A percentile compares a stretch with the other conserved stretches of the same genome.
phyloP scores from a whole-genome alignment of 169 alveolate species.

The Plasmodium gonderi region DNA sequence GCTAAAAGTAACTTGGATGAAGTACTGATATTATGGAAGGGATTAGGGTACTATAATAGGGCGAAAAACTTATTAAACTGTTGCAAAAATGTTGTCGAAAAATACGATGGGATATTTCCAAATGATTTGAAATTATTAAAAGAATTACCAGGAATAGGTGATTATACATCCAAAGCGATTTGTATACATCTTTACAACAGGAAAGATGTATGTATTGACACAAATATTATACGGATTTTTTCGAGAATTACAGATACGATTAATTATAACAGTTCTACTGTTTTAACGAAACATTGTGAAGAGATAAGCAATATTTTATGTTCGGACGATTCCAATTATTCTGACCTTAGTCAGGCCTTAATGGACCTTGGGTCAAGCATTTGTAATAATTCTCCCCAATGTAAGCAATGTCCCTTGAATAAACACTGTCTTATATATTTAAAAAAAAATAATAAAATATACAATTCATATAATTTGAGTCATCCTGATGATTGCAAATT shows the following conservation, averaged over 20 bases:
- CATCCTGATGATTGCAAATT: conserved; percentile 40
- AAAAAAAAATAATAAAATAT: conserved; percentile 19
- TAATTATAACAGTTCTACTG: conserved; percentile 45
- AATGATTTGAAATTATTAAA: conserved; percentile 42
- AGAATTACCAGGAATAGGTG: conserved; percentile 80
- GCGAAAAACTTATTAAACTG: conserved; percentile 76
- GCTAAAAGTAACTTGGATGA: conserved; percentile 73
- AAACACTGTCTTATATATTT: conserved; percentile 60
- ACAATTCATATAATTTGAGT: neutral
- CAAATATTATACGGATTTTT: conserved; percentile 75
- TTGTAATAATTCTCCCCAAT: conserved; percentile 76
- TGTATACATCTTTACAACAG: conserved; percentile 62
- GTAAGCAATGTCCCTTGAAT: conserved; percentile 75
- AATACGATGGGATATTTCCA: conserved; percentile 73
- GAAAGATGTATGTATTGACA: conserved; percentile 78
- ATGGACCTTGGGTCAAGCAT: conserved; percentile 81
- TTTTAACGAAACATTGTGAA: conserved; percentile 58
- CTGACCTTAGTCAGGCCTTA: conserved; percentile 76
- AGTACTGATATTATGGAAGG: conserved; percentile 72
- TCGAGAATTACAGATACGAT: conserved; percentile 75
- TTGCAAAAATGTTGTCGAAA: conserved; percentile 62
- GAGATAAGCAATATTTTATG: conserved; percentile 41
- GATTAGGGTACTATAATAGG: conserved; percentile 79
- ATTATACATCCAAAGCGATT: conserved; percentile 80
- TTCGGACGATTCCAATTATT: conserved; percentile 25